Evolutionary conservation across 495 filamentous ascomycete species (phyloP), one percentile per base, ranked within the genome.

Genomic region (Coniosporium apollinis): DNA sequence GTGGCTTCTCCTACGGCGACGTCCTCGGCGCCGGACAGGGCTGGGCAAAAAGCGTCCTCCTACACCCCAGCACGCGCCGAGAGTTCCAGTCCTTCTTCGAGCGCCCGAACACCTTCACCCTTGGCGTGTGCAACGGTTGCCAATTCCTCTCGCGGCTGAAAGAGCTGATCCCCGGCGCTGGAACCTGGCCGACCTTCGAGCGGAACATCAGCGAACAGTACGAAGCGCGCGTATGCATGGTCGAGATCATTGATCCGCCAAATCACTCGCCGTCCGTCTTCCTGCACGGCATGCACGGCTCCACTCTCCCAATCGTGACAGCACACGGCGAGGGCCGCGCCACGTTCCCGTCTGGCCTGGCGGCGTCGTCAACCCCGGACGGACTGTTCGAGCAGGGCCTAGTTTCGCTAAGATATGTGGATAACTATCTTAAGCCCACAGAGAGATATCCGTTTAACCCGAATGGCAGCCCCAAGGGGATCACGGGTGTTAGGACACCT

Each of bases 51-150:
- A 84, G 79, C 3, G 84, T 96, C 24, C 69, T 94, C 5, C 67
- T 87, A 43, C 80, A 94, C 57, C 67, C 76, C 15, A 72, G 74
- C 38, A 75, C 79, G 3, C 72, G 84, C 20, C 60, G 59, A 30
- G 76, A 86, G 45, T 92, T 96, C 60, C 58, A 78, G 44, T 51
- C 52, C 5, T 97, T 97, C 72, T 96, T 97, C 57, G 69, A 76
- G 50, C 71, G 91, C 22, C 69, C 72, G 22, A 80, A 94, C 44
- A 94, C 89, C 6, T 97, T 97, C 57, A 70, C 81, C 5, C 67
- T 97, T 1, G 89, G 91, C 34, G 87, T 96, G 17, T 96, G 89
- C 69, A 97, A 97, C 54, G 89, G 89, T 30, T 94, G 89, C 46
- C 89, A 97, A 57, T 94, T 97, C 72, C 65, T 96, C 15, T 79